These are phyloP conservation scores for Aspergillus baeticus DNA, from an alignment of 495 filamentous ascomycete species.

Conservation along the genomic window DNA sequence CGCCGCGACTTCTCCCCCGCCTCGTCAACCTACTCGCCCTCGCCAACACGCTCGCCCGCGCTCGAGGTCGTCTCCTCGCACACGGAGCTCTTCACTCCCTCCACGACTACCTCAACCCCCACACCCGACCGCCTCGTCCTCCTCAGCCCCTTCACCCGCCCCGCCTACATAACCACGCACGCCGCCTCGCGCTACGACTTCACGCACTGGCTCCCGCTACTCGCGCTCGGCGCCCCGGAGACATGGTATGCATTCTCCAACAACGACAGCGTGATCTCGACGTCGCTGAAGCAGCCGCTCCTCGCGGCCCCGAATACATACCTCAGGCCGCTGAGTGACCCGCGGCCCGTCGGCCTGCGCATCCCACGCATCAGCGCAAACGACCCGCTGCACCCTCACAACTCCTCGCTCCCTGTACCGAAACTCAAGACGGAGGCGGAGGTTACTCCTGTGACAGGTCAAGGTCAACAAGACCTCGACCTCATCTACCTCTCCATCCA, in stretches of 20 bases:
- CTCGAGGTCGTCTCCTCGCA: background rate
- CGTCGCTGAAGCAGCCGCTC: background rate
- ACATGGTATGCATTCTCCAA: slow-evolving; percentile 1
- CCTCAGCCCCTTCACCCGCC: background rate
- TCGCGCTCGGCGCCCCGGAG: background rate
- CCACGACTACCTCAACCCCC: background rate
- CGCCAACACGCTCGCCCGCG: too few species aligned
- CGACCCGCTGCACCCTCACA: too few species aligned
- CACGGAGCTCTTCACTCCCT: background rate
- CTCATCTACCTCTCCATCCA: slow-evolving; percentile 9
- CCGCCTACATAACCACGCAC: slow-evolving; percentile 1
- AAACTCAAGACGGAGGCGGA: too few species aligned
- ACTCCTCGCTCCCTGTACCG: background rate
- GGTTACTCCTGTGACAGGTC: too few species aligned
- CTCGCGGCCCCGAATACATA: background rate
- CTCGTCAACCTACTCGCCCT: too few species aligned
- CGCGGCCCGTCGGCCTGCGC: too few species aligned
- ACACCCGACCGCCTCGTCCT: background rate
- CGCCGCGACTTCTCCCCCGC: too few species aligned
- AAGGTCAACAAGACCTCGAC: background rate
- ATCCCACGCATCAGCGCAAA: too few species aligned
- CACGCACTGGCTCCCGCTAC: slow-evolving; percentile 3
- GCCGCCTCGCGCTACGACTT: background rate
- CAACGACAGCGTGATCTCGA: background rate
- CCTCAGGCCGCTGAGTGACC: too few species aligned